Evolutionary conservation across 176 grass and related monocot species (phyloP).

Genomic region (Oryza rufipogon): DNA sequence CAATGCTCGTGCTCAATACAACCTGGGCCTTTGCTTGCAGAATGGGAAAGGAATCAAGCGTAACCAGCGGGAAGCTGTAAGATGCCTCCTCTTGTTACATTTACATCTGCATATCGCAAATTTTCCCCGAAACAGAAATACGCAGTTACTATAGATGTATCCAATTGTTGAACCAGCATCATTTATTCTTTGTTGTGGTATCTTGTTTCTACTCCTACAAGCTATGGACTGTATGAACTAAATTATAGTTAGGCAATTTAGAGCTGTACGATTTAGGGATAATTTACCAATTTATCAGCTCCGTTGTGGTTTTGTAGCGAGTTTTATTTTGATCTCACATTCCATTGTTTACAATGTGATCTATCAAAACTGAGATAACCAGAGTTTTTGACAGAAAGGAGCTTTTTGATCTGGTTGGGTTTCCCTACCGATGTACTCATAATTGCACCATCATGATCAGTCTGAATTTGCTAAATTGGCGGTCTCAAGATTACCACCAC

Average conservation of each 20-base stretch:
- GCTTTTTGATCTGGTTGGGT: not conserved
- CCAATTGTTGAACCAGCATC: not conserved
- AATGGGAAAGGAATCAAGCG: conserved; percentile 60
- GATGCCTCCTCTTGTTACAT: conserved; percentile 26
- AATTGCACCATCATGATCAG: conserved; percentile 12
- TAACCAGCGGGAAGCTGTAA: conserved; percentile 73
- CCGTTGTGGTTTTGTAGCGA: not conserved
- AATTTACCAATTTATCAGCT: not conserved
- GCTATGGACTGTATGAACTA: conserved; percentile 9
- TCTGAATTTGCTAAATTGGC: not conserved
- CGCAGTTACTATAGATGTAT: conserved; percentile 12
- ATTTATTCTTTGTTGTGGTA: not conserved
- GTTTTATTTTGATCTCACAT: not conserved
- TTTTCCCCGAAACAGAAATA: not conserved
- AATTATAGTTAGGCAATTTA: not conserved
- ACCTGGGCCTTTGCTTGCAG: conserved; percentile 71
- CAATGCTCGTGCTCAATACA: conserved; percentile 71
- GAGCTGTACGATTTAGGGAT: not conserved
- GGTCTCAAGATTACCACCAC: conserved; percentile 16
- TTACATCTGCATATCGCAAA: not conserved
- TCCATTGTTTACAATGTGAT: conserved; percentile 12
- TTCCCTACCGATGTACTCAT: not conserved
- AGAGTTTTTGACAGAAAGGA: conserved; percentile 10
- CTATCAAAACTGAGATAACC: not conserved
- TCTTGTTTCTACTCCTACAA: not conserved